Percentiles rank a stretch among this genome's conserved stretches.
Conservation (phyloP, 169 alveolate species). For the Eimeria tenella region DNA sequence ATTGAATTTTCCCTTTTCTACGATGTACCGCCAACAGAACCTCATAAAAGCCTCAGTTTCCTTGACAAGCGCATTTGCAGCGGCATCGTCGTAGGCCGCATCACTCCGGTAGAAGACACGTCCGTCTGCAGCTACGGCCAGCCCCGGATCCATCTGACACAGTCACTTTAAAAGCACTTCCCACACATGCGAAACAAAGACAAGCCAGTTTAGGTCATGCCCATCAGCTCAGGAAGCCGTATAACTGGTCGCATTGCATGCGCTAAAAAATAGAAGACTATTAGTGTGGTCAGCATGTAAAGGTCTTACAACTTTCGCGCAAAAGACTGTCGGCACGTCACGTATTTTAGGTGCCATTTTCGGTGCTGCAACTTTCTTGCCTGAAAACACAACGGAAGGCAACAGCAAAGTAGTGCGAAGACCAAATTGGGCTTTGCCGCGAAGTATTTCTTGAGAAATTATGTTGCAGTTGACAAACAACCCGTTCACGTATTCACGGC, state of each 20-base stretch:
- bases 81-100: conserved; percentile 53
- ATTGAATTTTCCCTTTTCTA: conserved; percentile 73
- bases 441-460: too few relatives aligned
- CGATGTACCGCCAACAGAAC: conserved; percentile 74
- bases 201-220: too few relatives aligned
- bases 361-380: conserved; percentile 68
- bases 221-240: too few relatives aligned
- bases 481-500: too few relatives aligned
- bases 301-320: conserved; percentile 65
- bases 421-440: too few relatives aligned
- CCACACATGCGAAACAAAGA: not conserved
- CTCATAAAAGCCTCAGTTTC: conserved; percentile 69
- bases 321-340: conserved; percentile 53
- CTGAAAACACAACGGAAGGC: not conserved
- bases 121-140: conserved; percentile 71
- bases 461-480: too few relatives aligned
- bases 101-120: conserved; percentile 57
- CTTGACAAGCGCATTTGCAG: conserved; percentile 43
- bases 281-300: too few relatives aligned
- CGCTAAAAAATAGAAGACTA: too few relatives aligned
- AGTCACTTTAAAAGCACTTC: not conserved
- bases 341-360: conserved; percentile 45
- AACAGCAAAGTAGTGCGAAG: too few relatives aligned
- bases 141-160: conserved; percentile 74
- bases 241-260: too few relatives aligned